Percentiles rank a stretch among this genome's conserved stretches.
These are phyloP conservation scores for Iberis pinnata DNA, from an alignment of 345 rosid genomes.

Conservation along the genomic window DNA sequence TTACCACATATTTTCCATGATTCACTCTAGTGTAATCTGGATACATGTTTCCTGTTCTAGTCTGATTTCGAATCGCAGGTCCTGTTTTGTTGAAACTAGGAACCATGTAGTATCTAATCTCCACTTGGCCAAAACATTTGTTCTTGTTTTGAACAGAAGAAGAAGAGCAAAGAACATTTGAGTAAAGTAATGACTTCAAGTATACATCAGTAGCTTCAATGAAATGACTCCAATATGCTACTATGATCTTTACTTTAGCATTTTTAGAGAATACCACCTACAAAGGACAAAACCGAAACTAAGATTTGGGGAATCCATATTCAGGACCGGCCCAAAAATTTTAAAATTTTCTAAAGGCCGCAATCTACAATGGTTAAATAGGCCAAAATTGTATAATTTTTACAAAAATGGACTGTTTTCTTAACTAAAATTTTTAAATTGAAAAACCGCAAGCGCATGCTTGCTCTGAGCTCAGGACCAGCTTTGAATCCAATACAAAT, in stretches of 20 bases:
- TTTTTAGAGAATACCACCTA: slow-evolving; percentile 81
- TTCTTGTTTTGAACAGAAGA: slow-evolving; percentile 53
- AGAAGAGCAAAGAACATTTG: slow-evolving; percentile 63
- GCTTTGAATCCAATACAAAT: too few species aligned
- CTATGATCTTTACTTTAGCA: slow-evolving; percentile 59
- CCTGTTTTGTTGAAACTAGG: slow-evolving; percentile 81
- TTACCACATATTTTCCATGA: slow-evolving; percentile 76
- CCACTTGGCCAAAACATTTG: slow-evolving; percentile 59
- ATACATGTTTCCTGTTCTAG: slow-evolving; percentile 50
- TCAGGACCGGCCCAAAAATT: too few species aligned
- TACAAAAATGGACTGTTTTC: too few species aligned
- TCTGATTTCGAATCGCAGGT: slow-evolving; percentile 44
- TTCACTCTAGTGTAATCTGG: slow-evolving; percentile 67
- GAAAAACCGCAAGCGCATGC: too few species aligned
- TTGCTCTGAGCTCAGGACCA: too few species aligned
- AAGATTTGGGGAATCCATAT: too few species aligned
- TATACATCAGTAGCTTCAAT: slow-evolving; percentile 57
- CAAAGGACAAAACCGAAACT: not conserved
- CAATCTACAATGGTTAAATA: too few species aligned
- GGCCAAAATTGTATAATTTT: too few species aligned
- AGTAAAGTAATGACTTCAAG: slow-evolving; percentile 59
- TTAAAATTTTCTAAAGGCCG: too few species aligned
- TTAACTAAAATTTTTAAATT: too few species aligned
- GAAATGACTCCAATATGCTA: slow-evolving; percentile 49
- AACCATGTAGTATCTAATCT: slow-evolving; percentile 66